phyloP scores from a whole-genome alignment of 805 yeast species.

The Sugiyamaella marilandica region DNA sequence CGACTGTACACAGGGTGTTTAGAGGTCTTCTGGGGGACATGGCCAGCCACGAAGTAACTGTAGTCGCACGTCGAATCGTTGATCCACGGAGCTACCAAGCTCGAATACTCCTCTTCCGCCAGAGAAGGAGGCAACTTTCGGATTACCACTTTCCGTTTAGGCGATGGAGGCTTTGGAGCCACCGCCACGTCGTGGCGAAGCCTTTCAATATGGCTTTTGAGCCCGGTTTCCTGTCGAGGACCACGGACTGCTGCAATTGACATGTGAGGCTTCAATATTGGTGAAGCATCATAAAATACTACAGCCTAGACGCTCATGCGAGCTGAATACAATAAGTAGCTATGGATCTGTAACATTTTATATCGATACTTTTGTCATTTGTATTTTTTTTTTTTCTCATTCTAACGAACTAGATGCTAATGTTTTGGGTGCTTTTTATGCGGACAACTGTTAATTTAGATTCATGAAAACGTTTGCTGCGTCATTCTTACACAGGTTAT shows the following conservation, averaged over 20 bases:
- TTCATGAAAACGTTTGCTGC: too few relatives aligned
- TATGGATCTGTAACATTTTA: too few relatives aligned
- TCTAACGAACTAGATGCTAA: too few relatives aligned
- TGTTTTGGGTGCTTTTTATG: too few relatives aligned
- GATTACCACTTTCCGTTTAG: slow-evolving; percentile 30
- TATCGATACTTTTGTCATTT: too few relatives aligned
- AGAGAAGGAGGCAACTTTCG: slow-evolving; percentile 44
- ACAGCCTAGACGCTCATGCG: background rate
- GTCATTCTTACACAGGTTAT: too few relatives aligned
- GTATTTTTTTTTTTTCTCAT: too few relatives aligned
- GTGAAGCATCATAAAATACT: background rate
- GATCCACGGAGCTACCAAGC: slow-evolving; percentile 24
- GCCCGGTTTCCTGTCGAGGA: background rate
- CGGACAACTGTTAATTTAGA: too few relatives aligned
- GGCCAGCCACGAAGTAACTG: slow-evolving; percentile 26
- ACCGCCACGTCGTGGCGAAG: background rate
- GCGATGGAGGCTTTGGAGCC: background rate
- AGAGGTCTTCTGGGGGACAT: slow-evolving; percentile 29
- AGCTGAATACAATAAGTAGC: background rate
- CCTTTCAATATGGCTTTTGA: background rate
- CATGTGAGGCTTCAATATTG: background rate
- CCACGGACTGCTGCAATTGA: background rate
- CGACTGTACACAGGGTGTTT: slow-evolving; percentile 40
- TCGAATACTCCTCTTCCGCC: slow-evolving; percentile 33
- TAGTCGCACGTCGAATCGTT: slow-evolving; percentile 22